These are phyloP conservation scores for Neonectria punicea DNA, from an alignment of 2,329 filamentous ascomycete genomes.

Conservation along the genomic window DNA sequence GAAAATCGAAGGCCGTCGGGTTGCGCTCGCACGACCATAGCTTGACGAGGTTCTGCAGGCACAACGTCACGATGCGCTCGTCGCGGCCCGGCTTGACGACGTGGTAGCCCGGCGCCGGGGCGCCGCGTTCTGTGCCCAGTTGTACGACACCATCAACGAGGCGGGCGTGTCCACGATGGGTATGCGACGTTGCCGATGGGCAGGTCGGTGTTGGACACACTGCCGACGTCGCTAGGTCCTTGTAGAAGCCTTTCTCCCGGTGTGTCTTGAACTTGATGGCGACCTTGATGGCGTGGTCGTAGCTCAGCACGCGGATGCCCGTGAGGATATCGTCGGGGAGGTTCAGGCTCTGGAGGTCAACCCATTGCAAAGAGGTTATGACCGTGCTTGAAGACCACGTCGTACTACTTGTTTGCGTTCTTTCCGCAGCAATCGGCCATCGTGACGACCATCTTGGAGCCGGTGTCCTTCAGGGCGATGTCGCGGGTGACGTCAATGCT, in stretches of 20 bases:
- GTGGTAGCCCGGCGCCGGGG: constrained; percentile 21
- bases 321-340: constrained; percentile 6
- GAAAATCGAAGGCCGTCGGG: constrained; percentile 3
- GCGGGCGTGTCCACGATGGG: constrained; percentile 23
- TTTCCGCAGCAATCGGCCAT: background rate
- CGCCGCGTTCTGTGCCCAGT: constrained; percentile 32
- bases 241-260: constrained; percentile 32
- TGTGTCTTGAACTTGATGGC: constrained; percentile 31
- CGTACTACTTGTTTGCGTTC: no score
- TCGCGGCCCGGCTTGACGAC: constrained; percentile 8
- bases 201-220: constrained; percentile 14
- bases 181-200: constrained; percentile 25
- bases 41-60: constrained; percentile 24
- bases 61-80: constrained; percentile 18
- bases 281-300: constrained; percentile 28
- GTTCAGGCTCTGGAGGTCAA: constrained; percentile 7
- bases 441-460: constrained; percentile 12
- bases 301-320: constrained; percentile 22
- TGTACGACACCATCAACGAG: constrained; percentile 29
- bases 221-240: background rate
- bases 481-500: constrained; percentile 5
- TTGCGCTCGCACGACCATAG: constrained; percentile 14
- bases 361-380: no score
- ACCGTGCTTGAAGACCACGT: no score
- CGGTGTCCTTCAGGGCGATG: background rate